Evolutionary conservation across 495 filamentous ascomycete species (phyloP).

Genomic region (Neurospora hispaniola): DNA sequence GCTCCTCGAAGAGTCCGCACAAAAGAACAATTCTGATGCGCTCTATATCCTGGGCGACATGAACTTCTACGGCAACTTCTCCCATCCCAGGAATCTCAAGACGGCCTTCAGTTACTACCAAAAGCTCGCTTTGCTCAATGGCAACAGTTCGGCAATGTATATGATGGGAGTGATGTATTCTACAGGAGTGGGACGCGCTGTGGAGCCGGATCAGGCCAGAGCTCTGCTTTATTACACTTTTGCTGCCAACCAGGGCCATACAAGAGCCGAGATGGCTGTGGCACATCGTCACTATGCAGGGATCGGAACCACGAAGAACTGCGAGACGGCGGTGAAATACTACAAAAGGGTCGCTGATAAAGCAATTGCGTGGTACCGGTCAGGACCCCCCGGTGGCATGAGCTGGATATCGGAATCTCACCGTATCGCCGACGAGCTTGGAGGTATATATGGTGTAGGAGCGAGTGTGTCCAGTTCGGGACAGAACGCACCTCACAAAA

Average conservation of each 20-base stretch:
- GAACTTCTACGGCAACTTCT: slow-evolving; percentile 94
- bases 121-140: slow-evolving; percentile 61
- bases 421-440: slow-evolving; percentile 75
- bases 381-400: slow-evolving; percentile 85
- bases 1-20: slow-evolving; percentile 64
- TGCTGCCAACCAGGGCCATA: slow-evolving; percentile 75
- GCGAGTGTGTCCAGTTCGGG: slow-evolving; percentile 87
- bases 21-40: slow-evolving; percentile 72
- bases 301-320: slow-evolving; percentile 75
- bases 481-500: slow-evolving; percentile 63
- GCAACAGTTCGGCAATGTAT: slow-evolving; percentile 84
- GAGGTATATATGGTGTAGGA: slow-evolving; percentile 90
- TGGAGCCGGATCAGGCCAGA: slow-evolving; percentile 83
- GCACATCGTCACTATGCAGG: slow-evolving; percentile 80
- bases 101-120: slow-evolving; percentile 77
- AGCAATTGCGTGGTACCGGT: slow-evolving; percentile 71
- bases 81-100: slow-evolving; percentile 73
- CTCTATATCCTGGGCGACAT: slow-evolving; percentile 86
- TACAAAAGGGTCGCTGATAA: slow-evolving; percentile 95
- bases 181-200: slow-evolving; percentile 75
- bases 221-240: slow-evolving; percentile 91
- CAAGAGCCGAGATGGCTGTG: slow-evolving; percentile 84
- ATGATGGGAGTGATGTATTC: slow-evolving; percentile 97
- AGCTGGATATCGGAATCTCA: slow-evolving; percentile 64
- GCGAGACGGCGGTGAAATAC: slow-evolving; percentile 72